These are phyloP conservation scores for Backusella luteola DNA, from an alignment of 192 early-diverging fungal species.

Conservation along the genomic window DNA sequence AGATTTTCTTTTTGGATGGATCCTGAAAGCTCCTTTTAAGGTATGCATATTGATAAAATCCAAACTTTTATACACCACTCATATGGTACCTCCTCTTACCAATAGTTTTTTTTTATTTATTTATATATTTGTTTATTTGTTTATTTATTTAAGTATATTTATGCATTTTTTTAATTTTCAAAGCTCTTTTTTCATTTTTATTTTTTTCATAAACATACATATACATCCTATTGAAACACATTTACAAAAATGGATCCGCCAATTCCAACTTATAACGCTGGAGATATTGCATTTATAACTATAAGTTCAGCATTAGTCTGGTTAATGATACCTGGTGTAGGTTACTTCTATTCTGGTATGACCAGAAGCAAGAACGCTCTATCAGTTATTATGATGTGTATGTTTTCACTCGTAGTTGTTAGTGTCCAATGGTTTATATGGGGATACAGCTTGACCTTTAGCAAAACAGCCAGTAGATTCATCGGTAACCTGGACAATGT, in stretches of 20 bases:
- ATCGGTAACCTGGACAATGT: constrained; percentile 83
- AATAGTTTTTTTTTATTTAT: neutral
- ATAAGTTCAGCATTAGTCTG: constrained; percentile 27
- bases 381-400: constrained; percentile 81
- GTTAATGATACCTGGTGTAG: constrained; percentile 93
- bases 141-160: neutral
- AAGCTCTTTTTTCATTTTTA: neutral
- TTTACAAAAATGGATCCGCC: neutral
- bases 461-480: constrained; percentile 66
- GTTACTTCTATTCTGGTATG: constrained; percentile 96
- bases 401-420: constrained; percentile 80
- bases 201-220: neutral
- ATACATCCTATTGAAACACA: neutral
- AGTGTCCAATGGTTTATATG: constrained; percentile 74
- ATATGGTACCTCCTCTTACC: neutral
- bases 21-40: neutral
- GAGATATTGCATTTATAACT: neutral
- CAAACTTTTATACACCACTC: neutral
- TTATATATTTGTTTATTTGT: neutral
- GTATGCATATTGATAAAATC: neutral
- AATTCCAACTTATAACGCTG: neutral
- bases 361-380: constrained; percentile 89
- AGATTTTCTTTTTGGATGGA: neutral
- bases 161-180: neutral
- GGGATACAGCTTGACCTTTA: constrained; percentile 87